Conservation (phyloP, 1,284 basidiomycete genomes). For the Apiotrichum siamense region DNA sequence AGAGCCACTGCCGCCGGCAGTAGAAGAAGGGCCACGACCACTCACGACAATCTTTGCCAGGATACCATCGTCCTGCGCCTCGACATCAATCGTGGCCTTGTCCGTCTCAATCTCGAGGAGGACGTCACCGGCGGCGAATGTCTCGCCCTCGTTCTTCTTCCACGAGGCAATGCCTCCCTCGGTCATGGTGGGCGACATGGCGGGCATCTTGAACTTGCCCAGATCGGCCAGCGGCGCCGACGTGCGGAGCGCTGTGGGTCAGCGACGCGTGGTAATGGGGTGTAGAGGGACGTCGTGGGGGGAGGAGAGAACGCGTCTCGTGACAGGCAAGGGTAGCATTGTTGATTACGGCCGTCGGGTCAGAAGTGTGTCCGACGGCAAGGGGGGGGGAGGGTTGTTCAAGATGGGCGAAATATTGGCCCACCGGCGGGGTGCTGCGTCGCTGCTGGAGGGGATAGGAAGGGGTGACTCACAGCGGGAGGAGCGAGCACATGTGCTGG, state of each 20-base stretch:
- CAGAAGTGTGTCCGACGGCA: not conserved
- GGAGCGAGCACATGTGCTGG: slow-evolving; percentile 23
- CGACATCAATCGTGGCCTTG: slow-evolving; percentile 99
- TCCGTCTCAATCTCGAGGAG: slow-evolving; percentile 82
- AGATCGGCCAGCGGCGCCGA: slow-evolving; percentile 73
- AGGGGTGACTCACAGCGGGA: slow-evolving; percentile 27
- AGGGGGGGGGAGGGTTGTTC: not conserved
- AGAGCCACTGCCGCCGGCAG: slow-evolving; percentile 4
- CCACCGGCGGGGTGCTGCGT: no score
- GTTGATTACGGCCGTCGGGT: not conserved
- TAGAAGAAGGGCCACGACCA: slow-evolving; percentile 9
- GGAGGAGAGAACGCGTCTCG: no score
- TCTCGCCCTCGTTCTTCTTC: slow-evolving; percentile 95
- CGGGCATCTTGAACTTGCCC: slow-evolving; percentile 91
- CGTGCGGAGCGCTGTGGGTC: slow-evolving; percentile 67
- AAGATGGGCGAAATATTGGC: not conserved
- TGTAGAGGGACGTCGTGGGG: no score
- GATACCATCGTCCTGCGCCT: slow-evolving; percentile 94
- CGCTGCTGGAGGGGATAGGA: not conserved
- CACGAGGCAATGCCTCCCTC: slow-evolving; percentile 96
- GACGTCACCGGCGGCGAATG: slow-evolving; percentile 85
- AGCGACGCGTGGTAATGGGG: not conserved
- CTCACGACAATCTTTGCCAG: slow-evolving; percentile 74
- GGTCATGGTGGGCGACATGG: slow-evolving; percentile 99
- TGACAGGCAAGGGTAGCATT: not conserved